Base-by-base conservation (phyloP, 345 rosid genomes). In the Pistacia atlantica region DNA sequence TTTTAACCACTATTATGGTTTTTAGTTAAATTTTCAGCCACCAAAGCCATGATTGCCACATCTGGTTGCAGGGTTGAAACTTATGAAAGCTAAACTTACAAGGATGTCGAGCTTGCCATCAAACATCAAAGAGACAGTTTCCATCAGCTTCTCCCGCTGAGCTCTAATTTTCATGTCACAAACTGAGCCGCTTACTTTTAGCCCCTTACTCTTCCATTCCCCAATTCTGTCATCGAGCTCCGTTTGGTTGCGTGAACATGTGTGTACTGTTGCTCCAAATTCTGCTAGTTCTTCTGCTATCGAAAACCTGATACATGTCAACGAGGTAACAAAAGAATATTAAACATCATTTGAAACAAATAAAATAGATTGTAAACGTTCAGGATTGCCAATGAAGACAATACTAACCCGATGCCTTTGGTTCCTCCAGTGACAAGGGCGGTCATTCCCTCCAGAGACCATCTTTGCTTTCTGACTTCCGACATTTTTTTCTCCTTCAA, bases 31-130 rank as follows among this genome's bases (percentile, higher is more conserved):
- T 42, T 42, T 42, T 42, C 46, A 5, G 9, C 9, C 9, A 8
- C 46, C 46, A 42, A 42, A 42, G 46, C 9, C 46, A 5, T 42
- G 46, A 5, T 7, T 42, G 9, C 46, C 46, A 42, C 46, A 42
- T 7, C 6, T 42, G 6, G 46, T 7, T 5, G 46, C 9, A 42
- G 33, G 33, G 33, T 31, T 31, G 33, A 31, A 31, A 2, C 33
- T 31, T 31, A 31, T 31, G 33, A 1, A 31, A 31, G 33, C 22
- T 42, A 58, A 9, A 81, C 88, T 82, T 65, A 87, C 96, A 37
- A 91, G 86, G 66, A 91, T 88, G 80, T 91, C 82, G 71, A 91
- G 91, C 66, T 77, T 83, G 71, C 91, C 96, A 71, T 73, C 65
- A 71, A 88, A 89, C 28, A 81, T 31, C 22, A 89, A 78, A 71